Evolutionary conservation across 1,284 basidiomycete species (phyloP).

Genomic region (Gastroboletus turbinatus): DNA sequence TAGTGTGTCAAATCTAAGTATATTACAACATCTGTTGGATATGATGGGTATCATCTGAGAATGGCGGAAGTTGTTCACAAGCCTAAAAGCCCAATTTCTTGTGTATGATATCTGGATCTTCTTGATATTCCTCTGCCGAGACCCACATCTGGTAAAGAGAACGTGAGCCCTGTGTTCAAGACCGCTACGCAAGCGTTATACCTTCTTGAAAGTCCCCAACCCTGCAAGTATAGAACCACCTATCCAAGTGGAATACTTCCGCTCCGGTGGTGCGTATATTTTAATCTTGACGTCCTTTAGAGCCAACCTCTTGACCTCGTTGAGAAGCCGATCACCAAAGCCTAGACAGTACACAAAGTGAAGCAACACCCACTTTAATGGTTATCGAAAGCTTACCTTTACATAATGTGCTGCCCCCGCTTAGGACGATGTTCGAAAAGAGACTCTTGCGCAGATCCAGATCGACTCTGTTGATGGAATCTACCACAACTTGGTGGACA

Average conservation of each 20-base stretch:
- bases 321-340: constrained; percentile 93
- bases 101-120: constrained; percentile 98
- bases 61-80: constrained; percentile 10
- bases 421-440: constrained; percentile 96
- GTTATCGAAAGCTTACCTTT: constrained; percentile 56
- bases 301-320: constrained; percentile 96
- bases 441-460: constrained; percentile 92
- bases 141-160: constrained; percentile 84
- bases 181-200: constrained; percentile 32
- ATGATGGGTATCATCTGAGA: constrained; percentile 33
- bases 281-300: constrained; percentile 98
- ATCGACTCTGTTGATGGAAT: constrained; percentile 84
- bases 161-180: constrained; percentile 7
- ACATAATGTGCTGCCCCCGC: constrained; percentile 94
- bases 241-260: constrained; percentile 99
- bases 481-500: constrained; percentile 93
- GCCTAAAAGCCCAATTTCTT: constrained; percentile 78
- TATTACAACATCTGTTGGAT: constrained; percentile 34
- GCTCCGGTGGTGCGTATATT: constrained; percentile 99
- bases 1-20: constrained; percentile 31
- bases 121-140: constrained; percentile 98
- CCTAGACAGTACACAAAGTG: constrained; percentile 47
- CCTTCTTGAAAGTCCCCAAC: constrained; percentile 97
- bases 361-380: constrained; percentile 1
- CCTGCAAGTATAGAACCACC: constrained; percentile 96